Base-by-base conservation (phyloP, 129 eudicot genomes). In the Pseudognaphalium luteoalbum region DNA sequence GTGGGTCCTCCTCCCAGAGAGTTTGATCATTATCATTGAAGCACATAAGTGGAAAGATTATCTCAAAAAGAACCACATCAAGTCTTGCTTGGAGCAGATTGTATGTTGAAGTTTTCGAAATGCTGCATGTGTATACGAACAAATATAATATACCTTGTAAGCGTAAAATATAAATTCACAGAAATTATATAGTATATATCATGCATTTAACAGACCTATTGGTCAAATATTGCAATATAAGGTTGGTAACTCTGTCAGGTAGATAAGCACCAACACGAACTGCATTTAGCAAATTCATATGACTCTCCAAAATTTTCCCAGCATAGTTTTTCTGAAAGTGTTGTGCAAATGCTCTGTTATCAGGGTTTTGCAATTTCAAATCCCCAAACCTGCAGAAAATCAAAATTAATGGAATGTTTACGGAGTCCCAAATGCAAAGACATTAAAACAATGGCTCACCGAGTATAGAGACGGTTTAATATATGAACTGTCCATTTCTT, bases 1-100 rank as follows among this genome's bases (percentile, higher is more conserved):
- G 97, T 6, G 98, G 98, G 78, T 93, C 98, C 76, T 93, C 98
- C 25, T 93, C 98, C 98, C 98, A 93, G 60, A 93, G 96, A 74
- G 82, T 87, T 82, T 93, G 98, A 78, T 93, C 98, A 70, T 87
- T 86, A 74, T 91, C 96, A 83, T 80, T 93, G 83, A 93, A 93
- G 86, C 98, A 93, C 98, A 91, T 93, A 51, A 93, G 93, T 4
- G 98, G 98, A 70, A 93, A 93, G 25, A 91, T 87, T 66, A 93
- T 87, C 84, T 93, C 98, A 72, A 88, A 93, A 62, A 93, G 93
- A 66, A 93, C 88, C 78, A 87, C 77, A 83, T 93, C 97, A 25
- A 93, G 91, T 72, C 88, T 86, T 63, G 96, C 85, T 75, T 87
- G 98, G 54, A 93, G 92, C 83, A 83, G 82, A 76, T 79, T 86